Conservation (phyloP, 495 filamentous ascomycete genomes). For the Tetracladium setigerum region DNA sequence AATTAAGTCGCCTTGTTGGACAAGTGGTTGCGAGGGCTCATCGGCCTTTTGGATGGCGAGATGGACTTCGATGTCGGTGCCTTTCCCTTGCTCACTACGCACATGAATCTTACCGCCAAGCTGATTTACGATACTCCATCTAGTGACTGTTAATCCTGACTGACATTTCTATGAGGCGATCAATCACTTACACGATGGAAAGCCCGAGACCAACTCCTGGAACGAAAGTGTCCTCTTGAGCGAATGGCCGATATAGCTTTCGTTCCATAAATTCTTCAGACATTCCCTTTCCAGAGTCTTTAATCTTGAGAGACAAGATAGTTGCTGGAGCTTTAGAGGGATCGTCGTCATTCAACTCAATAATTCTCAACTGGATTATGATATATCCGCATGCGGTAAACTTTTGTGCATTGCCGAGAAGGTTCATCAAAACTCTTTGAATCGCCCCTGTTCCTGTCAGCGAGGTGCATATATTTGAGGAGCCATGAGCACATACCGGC, state of each 20-base stretch:
- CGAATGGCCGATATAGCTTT: conserved; percentile 60
- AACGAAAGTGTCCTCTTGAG: conserved; percentile 58
- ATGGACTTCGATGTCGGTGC: conserved; percentile 14
- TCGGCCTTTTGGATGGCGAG: conserved; percentile 5
- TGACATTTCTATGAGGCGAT: neutral
- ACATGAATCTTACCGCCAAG: conserved; percentile 55
- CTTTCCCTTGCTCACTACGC: conserved; percentile 16
- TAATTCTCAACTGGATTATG: conserved; percentile 32
- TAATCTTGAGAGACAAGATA: conserved; percentile 9
- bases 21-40: conserved; percentile 34
- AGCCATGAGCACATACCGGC: conserved; percentile 30
- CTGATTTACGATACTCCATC: conserved; percentile 46
- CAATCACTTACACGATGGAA: conserved; percentile 45
- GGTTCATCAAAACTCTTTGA: conserved; percentile 69
- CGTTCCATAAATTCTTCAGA: conserved; percentile 55
- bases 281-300: conserved; percentile 44
- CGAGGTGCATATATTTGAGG: neutral
- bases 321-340: neutral
- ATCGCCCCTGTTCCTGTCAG: conserved; percentile 38
- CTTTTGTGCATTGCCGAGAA: conserved; percentile 79
- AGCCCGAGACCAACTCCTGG: conserved; percentile 64
- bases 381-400: conserved; percentile 64
- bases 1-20: neutral
- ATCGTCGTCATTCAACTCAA: neutral
- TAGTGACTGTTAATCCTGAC: neutral